These are phyloP conservation scores for Rugosomyces carneus DNA, from an alignment of 1,284 basidiomycete species.

Conservation along the genomic window DNA sequence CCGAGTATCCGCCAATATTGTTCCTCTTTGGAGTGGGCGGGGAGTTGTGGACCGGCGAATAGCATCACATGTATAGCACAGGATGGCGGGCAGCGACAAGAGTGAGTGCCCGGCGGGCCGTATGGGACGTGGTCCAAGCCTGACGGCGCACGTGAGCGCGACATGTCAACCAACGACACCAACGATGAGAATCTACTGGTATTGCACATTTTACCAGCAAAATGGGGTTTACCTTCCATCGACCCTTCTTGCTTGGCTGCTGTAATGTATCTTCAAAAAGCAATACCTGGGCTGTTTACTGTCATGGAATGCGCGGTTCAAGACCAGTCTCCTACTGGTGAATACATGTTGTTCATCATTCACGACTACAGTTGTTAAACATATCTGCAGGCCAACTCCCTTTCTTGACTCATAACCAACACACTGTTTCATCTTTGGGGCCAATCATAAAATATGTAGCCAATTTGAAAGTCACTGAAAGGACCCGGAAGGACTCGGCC, in stretches of 20 bases:
- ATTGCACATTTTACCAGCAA: constrained; percentile 64
- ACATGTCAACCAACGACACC: background rate
- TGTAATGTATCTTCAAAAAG: constrained; percentile 58
- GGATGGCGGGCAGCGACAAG: too few relatives aligned
- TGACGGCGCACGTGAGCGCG: background rate
- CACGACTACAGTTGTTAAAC: background rate
- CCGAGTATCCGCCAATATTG: constrained; percentile 13
- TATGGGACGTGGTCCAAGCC: too few relatives aligned
- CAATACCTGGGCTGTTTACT: constrained; percentile 56
- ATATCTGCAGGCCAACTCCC: constrained; percentile 56
- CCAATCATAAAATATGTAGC: constrained; percentile 61
- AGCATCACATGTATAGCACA: constrained; percentile 13
- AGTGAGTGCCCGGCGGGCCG: too few relatives aligned
- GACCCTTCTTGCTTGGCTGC: constrained; percentile 62
- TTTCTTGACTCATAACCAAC: constrained; percentile 53
- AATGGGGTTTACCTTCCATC: constrained; percentile 57
- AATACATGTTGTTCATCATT: constrained; percentile 26
- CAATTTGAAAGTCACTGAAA: constrained; percentile 29
- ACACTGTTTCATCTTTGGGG: constrained; percentile 43
- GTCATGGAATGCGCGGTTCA: constrained; percentile 60
- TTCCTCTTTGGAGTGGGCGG: constrained; percentile 4
- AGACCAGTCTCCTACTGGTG: constrained; percentile 72
- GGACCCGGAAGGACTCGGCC: constrained; percentile 18
- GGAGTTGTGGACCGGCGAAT: constrained; percentile 6
- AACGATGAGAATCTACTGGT: constrained; percentile 19